Percentiles rank a stretch among this genome's conserved stretches.
phyloP scores from a whole-genome alignment of 495 filamentous ascomycete genomes.

The Neurospora intermedia region DNA sequence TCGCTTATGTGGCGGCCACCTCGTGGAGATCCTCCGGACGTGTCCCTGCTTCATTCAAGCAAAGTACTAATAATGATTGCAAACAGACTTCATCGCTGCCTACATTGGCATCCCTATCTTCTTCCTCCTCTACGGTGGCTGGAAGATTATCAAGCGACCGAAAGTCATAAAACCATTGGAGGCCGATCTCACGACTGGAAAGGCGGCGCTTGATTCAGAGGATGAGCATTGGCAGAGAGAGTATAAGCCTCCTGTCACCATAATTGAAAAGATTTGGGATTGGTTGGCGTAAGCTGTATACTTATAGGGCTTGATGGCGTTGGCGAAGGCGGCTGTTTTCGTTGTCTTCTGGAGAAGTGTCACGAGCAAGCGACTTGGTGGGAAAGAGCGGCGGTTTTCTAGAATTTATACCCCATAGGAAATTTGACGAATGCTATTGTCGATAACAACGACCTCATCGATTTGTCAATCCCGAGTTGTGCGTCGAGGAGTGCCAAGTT shows the following conservation, averaged over 20 bases:
- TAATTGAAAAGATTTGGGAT: background rate
- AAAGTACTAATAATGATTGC: background rate
- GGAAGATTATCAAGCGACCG: conserved; percentile 8
- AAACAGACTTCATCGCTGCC: conserved; percentile 42
- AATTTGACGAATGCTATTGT: background rate
- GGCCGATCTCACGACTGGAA: conserved; percentile 5
- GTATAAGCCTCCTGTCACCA: background rate
- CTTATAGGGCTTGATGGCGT: background rate
- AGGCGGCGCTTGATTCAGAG: conserved; percentile 8
- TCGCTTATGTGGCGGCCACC: background rate
- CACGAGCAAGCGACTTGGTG: background rate
- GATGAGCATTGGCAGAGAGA: conserved; percentile 6
- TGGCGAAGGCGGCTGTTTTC: background rate
- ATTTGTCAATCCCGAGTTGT: background rate
- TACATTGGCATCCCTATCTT: conserved; percentile 56
- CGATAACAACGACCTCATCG: no score
- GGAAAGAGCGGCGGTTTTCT: background rate
- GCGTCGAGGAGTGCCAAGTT: background rate
- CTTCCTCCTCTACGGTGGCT: conserved; percentile 35
- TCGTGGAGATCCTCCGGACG: background rate
- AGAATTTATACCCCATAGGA: background rate
- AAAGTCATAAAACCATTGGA: background rate
- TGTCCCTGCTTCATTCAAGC: background rate
- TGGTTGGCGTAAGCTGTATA: background rate
- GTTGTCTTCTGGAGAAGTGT: background rate